Evolutionary conservation across 2,329 filamentous ascomycete genomes (phyloP), one percentile per base, ranked within the genome.

Genomic region (Beauveria sp.): DNA sequence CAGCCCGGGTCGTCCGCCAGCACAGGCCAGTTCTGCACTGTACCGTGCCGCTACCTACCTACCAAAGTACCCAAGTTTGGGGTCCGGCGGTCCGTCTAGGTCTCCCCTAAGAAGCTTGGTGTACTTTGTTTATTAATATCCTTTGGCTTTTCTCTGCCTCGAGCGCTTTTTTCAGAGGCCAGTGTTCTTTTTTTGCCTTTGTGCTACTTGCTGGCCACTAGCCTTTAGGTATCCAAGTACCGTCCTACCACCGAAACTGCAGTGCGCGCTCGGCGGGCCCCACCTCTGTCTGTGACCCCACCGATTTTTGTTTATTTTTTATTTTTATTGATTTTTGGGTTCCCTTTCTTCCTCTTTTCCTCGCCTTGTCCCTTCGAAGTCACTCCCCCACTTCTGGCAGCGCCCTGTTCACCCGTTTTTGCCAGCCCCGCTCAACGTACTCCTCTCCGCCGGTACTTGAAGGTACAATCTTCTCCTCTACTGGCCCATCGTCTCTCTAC

Each of bases 231-330:
- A 42, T 28, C 49, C 20, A 20, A 12, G 24, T n/a, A 45, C 52
- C 34, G 12, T 38, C 34, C 34, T 38, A 38, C 34, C 34, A 38
- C 34, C 34, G 1, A 5, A 38, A 38, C 34, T 38, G 34, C 34
- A 38, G 34, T 38, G 34, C 34, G 34, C 34, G 34, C 34, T 38
- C 34, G 14, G 34, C 34, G 34, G 12, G 34, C 40, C 20, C 40
- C 20, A 20, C 8, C 38, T 43, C 38, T 8, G 30, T 8, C 20
- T 42, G 34, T 42, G 30, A 47, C 55, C 56, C 56, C 46, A 43
- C 56, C 56, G 24, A 51, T 47, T 50, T 50, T 51, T 50, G 45
- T 58, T 58, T 58, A 42, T 58, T 50, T 47, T 49, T 47, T 38
- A 38, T 40, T 49, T 28, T n/a, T 46, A 22, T 38, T 40, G 34